Evolutionary conservation across 169 alveolate species (phyloP).

Genomic region (Sarcocystis neurona): DNA sequence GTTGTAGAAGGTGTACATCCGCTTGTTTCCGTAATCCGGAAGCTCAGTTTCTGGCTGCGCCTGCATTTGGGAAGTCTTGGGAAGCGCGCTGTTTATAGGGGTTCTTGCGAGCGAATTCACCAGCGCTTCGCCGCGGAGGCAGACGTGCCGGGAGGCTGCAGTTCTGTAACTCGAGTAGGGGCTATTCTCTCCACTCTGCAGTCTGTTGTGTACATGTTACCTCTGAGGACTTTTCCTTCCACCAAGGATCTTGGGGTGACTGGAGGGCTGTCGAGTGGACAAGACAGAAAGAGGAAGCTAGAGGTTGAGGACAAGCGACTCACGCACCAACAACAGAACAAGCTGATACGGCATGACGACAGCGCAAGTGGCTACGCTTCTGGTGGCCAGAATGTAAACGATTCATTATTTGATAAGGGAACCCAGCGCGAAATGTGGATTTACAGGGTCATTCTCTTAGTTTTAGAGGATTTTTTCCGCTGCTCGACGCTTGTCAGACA

Average conservation of each 20-base stretch:
- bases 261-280: not conserved
- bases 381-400: not conserved
- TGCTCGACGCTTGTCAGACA: slow-evolving; percentile 44
- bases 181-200: slow-evolving; percentile 42
- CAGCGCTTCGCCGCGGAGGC: not conserved
- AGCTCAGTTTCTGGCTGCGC: slow-evolving; percentile 53
- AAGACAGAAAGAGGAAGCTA: slow-evolving; percentile 5
- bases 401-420: not conserved
- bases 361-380: not conserved
- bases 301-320: not conserved
- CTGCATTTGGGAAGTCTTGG: slow-evolving; percentile 56
- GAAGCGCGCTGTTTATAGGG: not conserved
- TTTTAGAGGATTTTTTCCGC: slow-evolving; percentile 52
- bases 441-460: slow-evolving; percentile 5
- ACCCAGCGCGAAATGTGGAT: not conserved
- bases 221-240: not conserved
- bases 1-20: slow-evolving; percentile 36
- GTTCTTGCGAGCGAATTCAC: not conserved
- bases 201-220: slow-evolving; percentile 37
- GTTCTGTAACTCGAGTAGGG: slow-evolving; percentile 39
- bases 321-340: not conserved
- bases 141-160: not conserved
- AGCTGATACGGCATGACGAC: not conserved
- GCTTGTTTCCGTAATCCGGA: slow-evolving; percentile 31
- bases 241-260: not conserved